Conservation (phyloP, 2,329 filamentous ascomycete genomes). For the Fusarium sp. region DNA sequence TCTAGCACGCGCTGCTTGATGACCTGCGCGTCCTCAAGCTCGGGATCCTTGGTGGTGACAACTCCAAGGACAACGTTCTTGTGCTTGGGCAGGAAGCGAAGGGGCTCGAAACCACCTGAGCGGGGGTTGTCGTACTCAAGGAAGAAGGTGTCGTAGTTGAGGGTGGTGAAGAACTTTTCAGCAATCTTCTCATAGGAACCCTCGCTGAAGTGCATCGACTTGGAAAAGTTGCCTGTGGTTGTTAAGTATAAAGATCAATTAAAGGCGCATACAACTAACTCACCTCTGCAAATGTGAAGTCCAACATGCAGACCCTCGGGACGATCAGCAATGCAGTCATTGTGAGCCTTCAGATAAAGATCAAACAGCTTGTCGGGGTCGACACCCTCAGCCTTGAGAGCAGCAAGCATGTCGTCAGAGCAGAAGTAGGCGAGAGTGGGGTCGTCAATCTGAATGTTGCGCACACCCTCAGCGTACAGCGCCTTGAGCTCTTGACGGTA, state of each 20-base stretch:
- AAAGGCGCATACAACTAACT: neutral
- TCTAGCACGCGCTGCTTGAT: slow-evolving; percentile 65
- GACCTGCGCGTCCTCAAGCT: slow-evolving; percentile 65
- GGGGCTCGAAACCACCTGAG: slow-evolving; percentile 70
- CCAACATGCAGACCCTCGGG: slow-evolving; percentile 76
- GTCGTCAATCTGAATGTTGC: slow-evolving; percentile 70
- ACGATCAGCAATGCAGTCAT: slow-evolving; percentile 71
- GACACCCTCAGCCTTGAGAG: slow-evolving; percentile 66
- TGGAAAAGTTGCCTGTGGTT: slow-evolving; percentile 65
- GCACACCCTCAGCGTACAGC: slow-evolving; percentile 64
- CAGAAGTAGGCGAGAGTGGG: slow-evolving; percentile 75
- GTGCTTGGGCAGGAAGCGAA: slow-evolving; percentile 66
- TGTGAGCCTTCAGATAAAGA: slow-evolving; percentile 78
- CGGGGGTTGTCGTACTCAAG: slow-evolving; percentile 69
- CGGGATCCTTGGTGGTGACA: slow-evolving; percentile 69
- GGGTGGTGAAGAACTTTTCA: slow-evolving; percentile 66
- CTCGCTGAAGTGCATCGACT: slow-evolving; percentile 71
- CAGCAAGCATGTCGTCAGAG: slow-evolving; percentile 72
- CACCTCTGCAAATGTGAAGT: slow-evolving; percentile 67
- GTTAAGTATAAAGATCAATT: neutral
- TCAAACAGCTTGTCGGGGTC: slow-evolving; percentile 74
- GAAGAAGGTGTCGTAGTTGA: slow-evolving; percentile 71
- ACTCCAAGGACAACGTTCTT: slow-evolving; percentile 73
- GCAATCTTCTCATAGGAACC: slow-evolving; percentile 73
- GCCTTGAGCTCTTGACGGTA: slow-evolving; percentile 66